Conservation (phyloP, 495 filamentous ascomycete genomes). For the Saxophila tyrrhenica region DNA sequence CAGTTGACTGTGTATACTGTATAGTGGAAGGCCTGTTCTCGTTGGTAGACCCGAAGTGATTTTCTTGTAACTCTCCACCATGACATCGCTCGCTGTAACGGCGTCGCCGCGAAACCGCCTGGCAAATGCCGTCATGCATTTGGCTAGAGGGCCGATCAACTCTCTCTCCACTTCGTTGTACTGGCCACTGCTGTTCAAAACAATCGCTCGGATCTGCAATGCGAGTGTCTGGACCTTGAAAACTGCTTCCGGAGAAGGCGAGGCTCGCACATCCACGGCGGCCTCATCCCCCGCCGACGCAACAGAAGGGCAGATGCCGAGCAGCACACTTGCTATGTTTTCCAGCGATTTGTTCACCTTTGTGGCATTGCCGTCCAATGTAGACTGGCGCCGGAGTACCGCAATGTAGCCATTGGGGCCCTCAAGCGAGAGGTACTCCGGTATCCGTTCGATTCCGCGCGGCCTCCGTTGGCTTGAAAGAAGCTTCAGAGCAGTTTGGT, state of each 20-base stretch:
- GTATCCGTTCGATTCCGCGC: conserved; percentile 23
- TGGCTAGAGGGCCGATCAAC: conserved; percentile 54
- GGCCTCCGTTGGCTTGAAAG: conserved; percentile 30
- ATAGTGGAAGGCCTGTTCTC: not conserved
- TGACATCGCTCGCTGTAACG: not conserved
- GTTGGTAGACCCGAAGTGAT: not conserved
- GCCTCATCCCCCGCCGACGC: conserved; percentile 41
- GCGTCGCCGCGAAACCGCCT: not conserved
- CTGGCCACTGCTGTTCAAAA: conserved; percentile 65
- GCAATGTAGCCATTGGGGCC: conserved; percentile 53
- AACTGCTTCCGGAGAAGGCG: conserved; percentile 45
- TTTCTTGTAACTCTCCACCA: not conserved
- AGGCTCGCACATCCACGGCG: conserved; percentile 37
- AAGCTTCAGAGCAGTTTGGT: conserved; percentile 42
- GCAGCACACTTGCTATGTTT: conserved; percentile 50
- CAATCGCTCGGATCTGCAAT: conserved; percentile 51
- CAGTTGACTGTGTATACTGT: not conserved
- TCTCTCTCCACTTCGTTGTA: conserved; percentile 56
- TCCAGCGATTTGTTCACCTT: conserved; percentile 65
- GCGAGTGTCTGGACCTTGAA: conserved; percentile 58
- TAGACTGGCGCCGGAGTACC: conserved; percentile 44
- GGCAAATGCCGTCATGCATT: conserved; percentile 50
- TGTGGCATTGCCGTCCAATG: conserved; percentile 30
- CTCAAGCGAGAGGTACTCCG: conserved; percentile 33
- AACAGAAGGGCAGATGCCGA: conserved; percentile 50